These are phyloP conservation scores for Pseudonitzschia multistriata DNA, from an alignment of 108 stramenopile species.

Conservation along the genomic window DNA sequence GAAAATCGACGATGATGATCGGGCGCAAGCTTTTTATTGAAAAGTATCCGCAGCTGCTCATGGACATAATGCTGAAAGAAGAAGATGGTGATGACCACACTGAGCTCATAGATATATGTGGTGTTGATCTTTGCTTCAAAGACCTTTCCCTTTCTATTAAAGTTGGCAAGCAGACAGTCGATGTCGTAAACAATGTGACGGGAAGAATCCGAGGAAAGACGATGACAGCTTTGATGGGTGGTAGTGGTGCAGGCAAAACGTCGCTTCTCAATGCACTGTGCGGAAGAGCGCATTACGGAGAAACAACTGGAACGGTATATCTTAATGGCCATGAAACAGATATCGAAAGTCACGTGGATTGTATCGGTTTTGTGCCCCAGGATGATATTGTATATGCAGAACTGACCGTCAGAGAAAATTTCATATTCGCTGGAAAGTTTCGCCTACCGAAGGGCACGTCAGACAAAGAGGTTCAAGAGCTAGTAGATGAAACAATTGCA, in stretches of 20 bases:
- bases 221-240: constrained; percentile 48
- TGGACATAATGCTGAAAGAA: constrained; percentile 23
- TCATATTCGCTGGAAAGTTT: constrained; percentile 48
- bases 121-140: constrained; percentile 47
- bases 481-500: constrained; percentile 52
- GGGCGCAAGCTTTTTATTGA: constrained; percentile 36
- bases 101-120: constrained; percentile 10
- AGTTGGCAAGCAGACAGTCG: constrained; percentile 33
- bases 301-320: constrained; percentile 47
- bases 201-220: constrained; percentile 48
- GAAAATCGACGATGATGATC: neutral
- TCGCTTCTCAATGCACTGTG: constrained; percentile 65
- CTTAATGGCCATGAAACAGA: constrained; percentile 58
- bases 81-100: constrained; percentile 6
- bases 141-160: constrained; percentile 38
- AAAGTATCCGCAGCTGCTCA: constrained; percentile 37
- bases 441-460: constrained; percentile 40
- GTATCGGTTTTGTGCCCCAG: constrained; percentile 66
- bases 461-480: constrained; percentile 42
- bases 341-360: constrained; percentile 25
- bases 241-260: constrained; percentile 23
- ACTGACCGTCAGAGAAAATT: constrained; percentile 63
- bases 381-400: constrained; percentile 62
- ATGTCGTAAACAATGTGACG: constrained; percentile 44
- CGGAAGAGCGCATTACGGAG: constrained; percentile 64